Conservation (phyloP, 169 alveolate species). For the Plasmodium adleri region DNA sequence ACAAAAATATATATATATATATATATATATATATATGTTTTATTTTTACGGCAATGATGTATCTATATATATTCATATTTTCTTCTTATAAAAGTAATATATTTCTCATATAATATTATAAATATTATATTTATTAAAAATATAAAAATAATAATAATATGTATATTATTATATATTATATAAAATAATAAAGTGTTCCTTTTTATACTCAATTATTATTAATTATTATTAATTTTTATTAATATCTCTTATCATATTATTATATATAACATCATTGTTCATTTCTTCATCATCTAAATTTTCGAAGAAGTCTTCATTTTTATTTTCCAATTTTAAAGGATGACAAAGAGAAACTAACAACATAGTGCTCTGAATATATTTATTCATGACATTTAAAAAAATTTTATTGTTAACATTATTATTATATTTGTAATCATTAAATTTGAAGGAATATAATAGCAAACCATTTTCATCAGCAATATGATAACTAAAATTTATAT, state of each 20-base stretch:
- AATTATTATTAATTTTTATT: neutral
- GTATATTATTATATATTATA: too few relatives aligned
- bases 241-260: neutral
- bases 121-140: too few relatives aligned
- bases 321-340: conserved; percentile 28
- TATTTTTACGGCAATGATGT: too few relatives aligned
- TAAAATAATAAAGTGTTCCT: too few relatives aligned
- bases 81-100: too few relatives aligned
- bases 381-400: conserved; percentile 44
- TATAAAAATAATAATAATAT: too few relatives aligned
- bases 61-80: too few relatives aligned
- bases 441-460: conserved; percentile 56
- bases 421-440: conserved; percentile 41
- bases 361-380: conserved; percentile 43
- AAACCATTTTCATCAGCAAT: conserved; percentile 65
- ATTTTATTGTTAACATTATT: conserved; percentile 22
- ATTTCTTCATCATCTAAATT: conserved; percentile 20
- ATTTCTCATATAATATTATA: too few relatives aligned
- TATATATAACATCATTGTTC: too few relatives aligned
- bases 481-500: conserved; percentile 15
- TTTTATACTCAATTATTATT: neutral
- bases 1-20: too few relatives aligned
- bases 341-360: conserved; percentile 42
- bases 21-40: too few relatives aligned
- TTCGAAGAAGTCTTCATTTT: conserved; percentile 23